phyloP scores from a whole-genome alignment of 306 rosid species.

The Ammopiptanthus mongolicus region DNA sequence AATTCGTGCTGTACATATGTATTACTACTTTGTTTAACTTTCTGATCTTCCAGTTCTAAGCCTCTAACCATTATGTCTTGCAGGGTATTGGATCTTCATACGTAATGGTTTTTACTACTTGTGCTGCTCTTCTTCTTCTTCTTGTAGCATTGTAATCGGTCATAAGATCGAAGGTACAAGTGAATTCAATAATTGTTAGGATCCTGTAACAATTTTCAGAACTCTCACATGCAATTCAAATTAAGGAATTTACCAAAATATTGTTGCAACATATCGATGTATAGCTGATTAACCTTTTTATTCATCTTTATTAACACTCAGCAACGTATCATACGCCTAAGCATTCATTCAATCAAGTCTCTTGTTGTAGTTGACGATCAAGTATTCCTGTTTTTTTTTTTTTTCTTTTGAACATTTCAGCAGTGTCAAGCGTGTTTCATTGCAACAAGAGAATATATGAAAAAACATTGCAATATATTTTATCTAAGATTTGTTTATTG shows the following conservation, averaged over 20 bases:
- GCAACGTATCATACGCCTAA: background rate
- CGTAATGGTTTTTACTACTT: conserved; percentile 45
- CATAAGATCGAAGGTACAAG: background rate
- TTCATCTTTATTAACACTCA: background rate
- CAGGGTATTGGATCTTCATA: conserved; percentile 58
- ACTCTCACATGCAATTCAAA: background rate
- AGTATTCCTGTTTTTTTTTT: conserved; percentile 9
- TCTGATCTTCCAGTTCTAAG: background rate
- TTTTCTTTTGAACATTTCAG: conserved; percentile 3
- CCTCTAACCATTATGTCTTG: background rate
- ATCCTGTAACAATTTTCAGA: conserved; percentile 29
- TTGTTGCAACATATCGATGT: background rate
- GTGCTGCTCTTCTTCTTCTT: conserved; percentile 51
- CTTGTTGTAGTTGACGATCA: background rate
- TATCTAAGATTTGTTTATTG: background rate
- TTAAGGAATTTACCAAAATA: background rate
- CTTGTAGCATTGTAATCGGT: conserved; percentile 26
- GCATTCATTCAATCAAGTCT: background rate
- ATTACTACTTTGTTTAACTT: background rate
- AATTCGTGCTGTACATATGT: background rate
- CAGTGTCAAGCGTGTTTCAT: background rate
- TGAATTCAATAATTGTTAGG: conserved; percentile 8
- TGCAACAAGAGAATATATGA: background rate
- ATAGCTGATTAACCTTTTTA: conserved; percentile 4
- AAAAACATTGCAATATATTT: background rate